Conservation (phyloP, 2,329 filamentous ascomycete species). For the Ascochyta clinopodiicola region DNA sequence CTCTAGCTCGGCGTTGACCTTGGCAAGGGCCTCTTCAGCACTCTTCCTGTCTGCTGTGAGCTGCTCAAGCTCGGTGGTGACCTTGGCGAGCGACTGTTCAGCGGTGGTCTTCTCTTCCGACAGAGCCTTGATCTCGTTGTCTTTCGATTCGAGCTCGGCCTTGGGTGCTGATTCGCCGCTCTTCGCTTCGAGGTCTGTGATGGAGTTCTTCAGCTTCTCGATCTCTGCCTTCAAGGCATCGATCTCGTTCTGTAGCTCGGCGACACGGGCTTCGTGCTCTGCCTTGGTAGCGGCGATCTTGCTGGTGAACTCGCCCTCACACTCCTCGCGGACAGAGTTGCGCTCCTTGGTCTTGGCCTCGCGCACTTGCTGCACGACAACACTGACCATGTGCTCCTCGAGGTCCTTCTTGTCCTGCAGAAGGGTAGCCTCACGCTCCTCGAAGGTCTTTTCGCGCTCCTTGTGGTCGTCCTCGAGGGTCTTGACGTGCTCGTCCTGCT, state of each 20-base stretch:
- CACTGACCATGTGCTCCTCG: constrained; percentile 52
- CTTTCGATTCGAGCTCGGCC: constrained; percentile 39
- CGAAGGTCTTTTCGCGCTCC: constrained; percentile 39
- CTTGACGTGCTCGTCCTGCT: constrained; percentile 39
- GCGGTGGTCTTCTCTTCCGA: constrained; percentile 27
- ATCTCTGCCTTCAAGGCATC: constrained; percentile 38
- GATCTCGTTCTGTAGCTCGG: constrained; percentile 38
- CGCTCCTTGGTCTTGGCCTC: constrained; percentile 49
- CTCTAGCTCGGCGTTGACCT: constrained; percentile 28
- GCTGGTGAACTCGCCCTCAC: constrained; percentile 40
- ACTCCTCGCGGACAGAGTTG: constrained; percentile 44
- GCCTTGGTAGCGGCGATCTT: constrained; percentile 32
- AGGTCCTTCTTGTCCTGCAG: constrained; percentile 48
- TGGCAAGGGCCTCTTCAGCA: constrained; percentile 25
- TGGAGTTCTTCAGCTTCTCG: constrained; percentile 35
- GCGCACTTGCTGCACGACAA: constrained; percentile 50
- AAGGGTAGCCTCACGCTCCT: constrained; percentile 38
- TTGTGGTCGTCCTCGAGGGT: constrained; percentile 43
- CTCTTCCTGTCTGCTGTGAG: constrained; percentile 22
- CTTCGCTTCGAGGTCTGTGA: constrained; percentile 30
- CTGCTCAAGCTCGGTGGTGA: constrained; percentile 25
- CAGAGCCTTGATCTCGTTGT: constrained; percentile 34
- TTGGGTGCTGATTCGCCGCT: constrained; percentile 27
- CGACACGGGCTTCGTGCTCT: constrained; percentile 30
- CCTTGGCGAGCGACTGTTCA: constrained; percentile 28